Evolutionary conservation across 2,329 filamentous ascomycete genomes (phyloP), one percentile per base, ranked within the genome.

Genomic region (Aspergillus tubingensis): DNA sequence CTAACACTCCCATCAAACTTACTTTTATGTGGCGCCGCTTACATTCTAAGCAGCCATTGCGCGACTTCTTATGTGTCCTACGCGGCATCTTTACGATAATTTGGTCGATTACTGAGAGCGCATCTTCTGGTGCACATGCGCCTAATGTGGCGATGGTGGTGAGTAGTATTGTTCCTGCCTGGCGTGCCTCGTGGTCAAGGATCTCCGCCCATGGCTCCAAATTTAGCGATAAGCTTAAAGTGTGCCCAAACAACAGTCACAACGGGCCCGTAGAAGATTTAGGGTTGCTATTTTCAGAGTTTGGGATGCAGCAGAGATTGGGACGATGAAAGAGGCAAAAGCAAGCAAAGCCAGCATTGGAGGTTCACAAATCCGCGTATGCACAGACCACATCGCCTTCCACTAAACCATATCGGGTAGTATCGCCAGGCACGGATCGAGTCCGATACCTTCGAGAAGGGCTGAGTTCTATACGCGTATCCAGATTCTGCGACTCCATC

Each of bases 21-120:
- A 77, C 76, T 65, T 77, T 77, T 48, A 77, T 68, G 60, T 77
- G 76, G 8, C 75, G 70, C 23, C 69, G 69, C 61, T 78, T 78
- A 58, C 75, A 78, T 62, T 76, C 69, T 7, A 67, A 32, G 51
- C 76, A 78, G 23, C 76, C 76, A 59, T 72, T 73, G 44, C 74
- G 69, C n/a, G 76, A 78, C 63, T 77, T 78, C 43, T 66, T 71
- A 60, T 78, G 76, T 3, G 73, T 62, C 58, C 73, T 70, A 41
- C 69, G 66, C 11, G 53, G 47, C 65, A 67, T 67, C 23, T 10
- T 48, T 55, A 44, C 39, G 21, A 43, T 11, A 17, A 10, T 15
- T 32, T 21, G 11, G 27, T 8, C 17, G 39, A 50, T 25, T 17
- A 15, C 23, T 17, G 25, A 50, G 11, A 17, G 25, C 47, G 15